These are phyloP conservation scores for Neoboletus magnificus DNA, from an alignment of 768 basidiomycete species.

Conservation along the genomic window DNA sequence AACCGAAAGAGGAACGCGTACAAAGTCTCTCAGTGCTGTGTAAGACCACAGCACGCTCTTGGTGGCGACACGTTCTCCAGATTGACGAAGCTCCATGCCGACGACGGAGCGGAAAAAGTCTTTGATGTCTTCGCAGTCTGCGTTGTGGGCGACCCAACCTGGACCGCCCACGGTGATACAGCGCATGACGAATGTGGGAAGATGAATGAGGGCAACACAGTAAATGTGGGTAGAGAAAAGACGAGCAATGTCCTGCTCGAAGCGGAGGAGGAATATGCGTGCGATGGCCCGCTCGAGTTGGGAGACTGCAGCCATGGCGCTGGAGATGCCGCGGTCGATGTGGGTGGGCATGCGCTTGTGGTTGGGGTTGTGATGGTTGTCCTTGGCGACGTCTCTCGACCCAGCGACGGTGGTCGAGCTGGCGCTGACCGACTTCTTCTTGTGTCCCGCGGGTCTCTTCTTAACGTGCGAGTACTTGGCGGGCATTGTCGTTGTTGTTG, in stretches of 20 bases:
- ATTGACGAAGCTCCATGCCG: conserved; percentile 75
- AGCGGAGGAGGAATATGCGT: conserved; percentile 62
- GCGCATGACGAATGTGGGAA: conserved; percentile 67
- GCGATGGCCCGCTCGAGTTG: conserved; percentile 68
- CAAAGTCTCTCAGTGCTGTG: conserved; percentile 72
- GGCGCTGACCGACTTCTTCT: conserved; percentile 39
- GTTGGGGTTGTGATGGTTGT: conserved; percentile 33
- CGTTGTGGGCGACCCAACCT: conserved; percentile 65
- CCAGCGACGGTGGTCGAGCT: conserved; percentile 31
- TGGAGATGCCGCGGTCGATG: conserved; percentile 51
- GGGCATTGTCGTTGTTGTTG: conserved; percentile 48
- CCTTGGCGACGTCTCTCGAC: conserved; percentile 13
- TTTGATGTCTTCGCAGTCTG: conserved; percentile 66
- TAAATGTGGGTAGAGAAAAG: conserved; percentile 71
- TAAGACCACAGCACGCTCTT: conserved; percentile 81
- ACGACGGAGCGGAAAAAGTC: conserved; percentile 70
- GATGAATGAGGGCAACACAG: conserved; percentile 58
- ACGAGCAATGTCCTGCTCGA: conserved; percentile 71
- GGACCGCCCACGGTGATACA: conserved; percentile 60
- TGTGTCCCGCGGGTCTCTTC: conserved; percentile 51
- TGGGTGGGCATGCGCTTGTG: conserved; percentile 43
- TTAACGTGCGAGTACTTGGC: conserved; percentile 76
- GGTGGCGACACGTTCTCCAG: conserved; percentile 73
- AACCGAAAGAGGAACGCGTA: conserved; percentile 34
- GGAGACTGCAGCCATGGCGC: conserved; percentile 58